Percentiles rank a stretch among this genome's conserved stretches.
These are phyloP conservation scores for Fusarium brevicatenulatum DNA, from an alignment of 2,329 filamentous ascomycete species.

Conservation along the genomic window DNA sequence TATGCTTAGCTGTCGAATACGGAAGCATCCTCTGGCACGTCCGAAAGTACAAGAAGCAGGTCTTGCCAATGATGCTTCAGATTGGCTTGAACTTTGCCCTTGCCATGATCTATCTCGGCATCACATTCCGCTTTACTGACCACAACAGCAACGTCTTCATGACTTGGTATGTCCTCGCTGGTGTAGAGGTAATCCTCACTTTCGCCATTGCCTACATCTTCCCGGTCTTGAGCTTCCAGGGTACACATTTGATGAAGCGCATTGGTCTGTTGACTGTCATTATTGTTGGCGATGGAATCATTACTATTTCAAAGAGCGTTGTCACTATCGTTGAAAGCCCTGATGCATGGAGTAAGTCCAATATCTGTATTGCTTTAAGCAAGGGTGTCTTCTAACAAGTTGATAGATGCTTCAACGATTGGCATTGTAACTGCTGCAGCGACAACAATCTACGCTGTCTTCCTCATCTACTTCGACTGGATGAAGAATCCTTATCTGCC, in stretches of 20 bases:
- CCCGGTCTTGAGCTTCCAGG: constrained; percentile 67
- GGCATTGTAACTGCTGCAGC: constrained; percentile 53
- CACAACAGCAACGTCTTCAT: constrained; percentile 50
- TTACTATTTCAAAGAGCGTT: constrained; percentile 64
- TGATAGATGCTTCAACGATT: constrained; percentile 50
- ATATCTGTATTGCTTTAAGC: fast-evolving
- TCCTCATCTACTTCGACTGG: constrained; percentile 67
- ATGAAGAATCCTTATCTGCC: constrained; percentile 70
- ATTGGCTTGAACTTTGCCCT: constrained; percentile 50
- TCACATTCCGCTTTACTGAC: constrained; percentile 52
- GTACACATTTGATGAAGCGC: constrained; percentile 71
- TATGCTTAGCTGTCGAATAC: constrained; percentile 66
- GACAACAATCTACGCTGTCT: constrained; percentile 57
- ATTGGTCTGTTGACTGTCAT: constrained; percentile 73
- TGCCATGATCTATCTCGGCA: constrained; percentile 54
- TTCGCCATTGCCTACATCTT: constrained; percentile 65
- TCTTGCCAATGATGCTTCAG: constrained; percentile 50
- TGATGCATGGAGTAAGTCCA: constrained; percentile 52
- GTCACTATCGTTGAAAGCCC: constrained; percentile 59
- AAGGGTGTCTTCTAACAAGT: constrained; percentile 9
- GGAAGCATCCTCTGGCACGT: constrained; percentile 57
- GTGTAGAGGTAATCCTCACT: constrained; percentile 61
- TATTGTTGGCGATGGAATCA: constrained; percentile 73
- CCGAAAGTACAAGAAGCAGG: constrained; percentile 52
- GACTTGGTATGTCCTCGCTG: constrained; percentile 64